These are phyloP conservation scores for Cercospora sesami DNA, from an alignment of 2,329 filamentous ascomycete species.

Conservation along the genomic window DNA sequence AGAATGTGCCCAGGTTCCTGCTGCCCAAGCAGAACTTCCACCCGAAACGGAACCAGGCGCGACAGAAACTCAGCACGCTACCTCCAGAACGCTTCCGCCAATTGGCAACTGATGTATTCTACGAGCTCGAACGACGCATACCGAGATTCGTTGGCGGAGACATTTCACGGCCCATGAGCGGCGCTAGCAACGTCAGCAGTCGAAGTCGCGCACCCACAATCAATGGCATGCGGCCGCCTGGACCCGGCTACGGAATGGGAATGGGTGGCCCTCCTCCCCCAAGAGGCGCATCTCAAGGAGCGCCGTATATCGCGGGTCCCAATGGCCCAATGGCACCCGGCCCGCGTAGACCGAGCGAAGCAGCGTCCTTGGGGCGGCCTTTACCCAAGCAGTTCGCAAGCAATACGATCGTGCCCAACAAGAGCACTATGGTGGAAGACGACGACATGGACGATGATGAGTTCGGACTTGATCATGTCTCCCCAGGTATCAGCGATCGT, in stretches of 20 bases:
- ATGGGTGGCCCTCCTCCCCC: conserved; percentile 34
- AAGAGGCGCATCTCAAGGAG: conserved; percentile 26
- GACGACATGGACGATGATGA: conserved; percentile 58
- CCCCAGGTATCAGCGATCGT: conserved; percentile 22
- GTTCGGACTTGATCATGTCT: conserved; percentile 33
- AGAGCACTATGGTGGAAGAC: conserved; percentile 96
- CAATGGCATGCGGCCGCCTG: conserved; percentile 42
- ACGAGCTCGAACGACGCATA: conserved; percentile 86
- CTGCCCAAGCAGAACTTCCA: conserved; percentile 88
- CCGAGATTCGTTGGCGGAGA: conserved; percentile 74
- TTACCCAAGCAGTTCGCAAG: conserved; percentile 88
- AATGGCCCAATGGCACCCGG: conserved; percentile 48
- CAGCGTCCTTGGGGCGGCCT: conserved; percentile 61
- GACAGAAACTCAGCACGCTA: conserved; percentile 88
- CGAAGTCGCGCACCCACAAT: conserved; percentile 33
- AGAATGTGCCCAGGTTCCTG: conserved; percentile 67
- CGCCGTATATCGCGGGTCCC: conserved; percentile 30
- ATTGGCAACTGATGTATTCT: conserved; percentile 92
- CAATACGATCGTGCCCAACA: conserved; percentile 96
- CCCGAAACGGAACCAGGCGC: conserved; percentile 95
- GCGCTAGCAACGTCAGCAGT: conserved; percentile 52
- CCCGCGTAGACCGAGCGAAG: conserved; percentile 40
- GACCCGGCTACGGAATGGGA: conserved; percentile 23
- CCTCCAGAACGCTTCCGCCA: conserved; percentile 85
- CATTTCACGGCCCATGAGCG: conserved; percentile 67